Percentiles rank a stretch among this genome's conserved stretches.
These are phyloP conservation scores for Micractinium sp. DNA, from an alignment of 139 green algal species.

Conservation along the genomic window DNA sequence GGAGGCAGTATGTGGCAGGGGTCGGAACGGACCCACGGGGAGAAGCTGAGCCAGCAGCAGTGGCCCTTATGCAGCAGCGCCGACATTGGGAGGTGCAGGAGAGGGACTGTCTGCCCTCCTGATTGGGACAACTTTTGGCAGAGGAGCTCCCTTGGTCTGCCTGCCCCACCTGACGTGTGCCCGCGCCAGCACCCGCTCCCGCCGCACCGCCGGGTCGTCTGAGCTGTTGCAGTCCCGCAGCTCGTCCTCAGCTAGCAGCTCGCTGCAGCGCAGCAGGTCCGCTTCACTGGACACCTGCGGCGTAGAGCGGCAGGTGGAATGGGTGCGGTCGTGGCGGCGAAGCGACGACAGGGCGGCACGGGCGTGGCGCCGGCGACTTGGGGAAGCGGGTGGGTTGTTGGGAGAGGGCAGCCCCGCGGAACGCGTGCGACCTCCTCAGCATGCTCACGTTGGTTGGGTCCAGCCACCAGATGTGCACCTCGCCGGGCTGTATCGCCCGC, in stretches of 20 bases:
- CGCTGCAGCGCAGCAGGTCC: constrained; percentile 29
- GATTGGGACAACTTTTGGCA: too few species aligned
- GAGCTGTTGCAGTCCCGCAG: constrained; percentile 18
- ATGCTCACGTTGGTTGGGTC: constrained; percentile 31
- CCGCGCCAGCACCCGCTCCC: constrained; percentile 60
- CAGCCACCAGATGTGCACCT: constrained; percentile 63
- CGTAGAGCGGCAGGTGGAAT: neutral
- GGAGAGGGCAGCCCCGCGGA: neutral
- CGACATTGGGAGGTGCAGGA: neutral
- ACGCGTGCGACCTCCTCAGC: neutral
- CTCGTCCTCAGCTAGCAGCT: constrained; percentile 51
- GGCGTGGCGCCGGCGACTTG: too few species aligned
- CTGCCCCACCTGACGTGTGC: constrained; percentile 40
- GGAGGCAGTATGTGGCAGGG: too few species aligned
- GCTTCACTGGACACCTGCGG: constrained; percentile 7
- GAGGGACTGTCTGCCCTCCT: neutral
- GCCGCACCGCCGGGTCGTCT: constrained; percentile 8
- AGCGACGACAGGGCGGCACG: too few species aligned
- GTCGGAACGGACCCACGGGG: too few species aligned
- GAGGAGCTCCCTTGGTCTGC: neutral
- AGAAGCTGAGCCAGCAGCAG: too few species aligned
- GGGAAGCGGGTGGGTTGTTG: neutral
- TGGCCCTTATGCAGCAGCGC: neutral
- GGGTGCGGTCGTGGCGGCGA: neutral
- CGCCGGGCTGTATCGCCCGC: constrained; percentile 21